Evolutionary conservation across 2,329 filamentous ascomycete species (phyloP).

Genomic region (Erysiphe pisi): DNA sequence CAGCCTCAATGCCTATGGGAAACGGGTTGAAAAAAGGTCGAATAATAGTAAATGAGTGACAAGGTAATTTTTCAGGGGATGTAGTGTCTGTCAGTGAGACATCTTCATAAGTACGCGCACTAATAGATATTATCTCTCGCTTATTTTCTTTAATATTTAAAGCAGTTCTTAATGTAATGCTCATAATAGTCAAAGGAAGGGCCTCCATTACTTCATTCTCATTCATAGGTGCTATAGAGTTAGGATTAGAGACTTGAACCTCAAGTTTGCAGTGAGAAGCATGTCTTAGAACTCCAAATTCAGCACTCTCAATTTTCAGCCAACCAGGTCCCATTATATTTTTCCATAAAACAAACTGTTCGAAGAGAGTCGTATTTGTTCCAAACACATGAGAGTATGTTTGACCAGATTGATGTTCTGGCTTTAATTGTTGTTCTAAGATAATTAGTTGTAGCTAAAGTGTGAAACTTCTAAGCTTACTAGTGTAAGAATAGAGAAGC

Average conservation of each 20-base stretch:
- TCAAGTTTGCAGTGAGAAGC: constrained; percentile 97
- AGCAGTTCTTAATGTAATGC: constrained; percentile 72
- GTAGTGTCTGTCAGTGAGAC: constrained; percentile 79
- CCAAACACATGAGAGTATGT: constrained; percentile 95
- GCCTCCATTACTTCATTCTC: constrained; percentile 73
- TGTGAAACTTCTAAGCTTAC: constrained; percentile 38
- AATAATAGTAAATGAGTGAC: constrained; percentile 83
- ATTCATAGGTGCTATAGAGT: constrained; percentile 58
- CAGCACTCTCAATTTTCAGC: constrained; percentile 77
- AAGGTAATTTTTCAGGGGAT: constrained; percentile 75
- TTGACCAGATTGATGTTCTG: constrained; percentile 57
- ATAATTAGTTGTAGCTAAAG: constrained; percentile 29
- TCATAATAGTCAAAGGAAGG: constrained; percentile 92
- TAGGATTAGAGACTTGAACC: constrained; percentile 67
- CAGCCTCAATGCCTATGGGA: constrained; percentile 73
- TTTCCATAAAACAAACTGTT: constrained; percentile 98
- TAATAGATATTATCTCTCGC: constrained; percentile 87
- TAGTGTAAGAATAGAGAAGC: constrained; percentile 88
- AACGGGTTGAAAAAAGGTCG: constrained; percentile 66
- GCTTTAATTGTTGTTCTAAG: constrained; percentile 56
- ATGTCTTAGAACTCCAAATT: constrained; percentile 77
- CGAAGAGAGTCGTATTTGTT: constrained; percentile 83
- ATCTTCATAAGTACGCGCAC: constrained; percentile 85
- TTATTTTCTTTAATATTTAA: constrained; percentile 91
- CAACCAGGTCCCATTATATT: constrained; percentile 99